Conservation (phyloP, 2,329 filamentous ascomycete genomes). For the Fusarium nodosum region DNA sequence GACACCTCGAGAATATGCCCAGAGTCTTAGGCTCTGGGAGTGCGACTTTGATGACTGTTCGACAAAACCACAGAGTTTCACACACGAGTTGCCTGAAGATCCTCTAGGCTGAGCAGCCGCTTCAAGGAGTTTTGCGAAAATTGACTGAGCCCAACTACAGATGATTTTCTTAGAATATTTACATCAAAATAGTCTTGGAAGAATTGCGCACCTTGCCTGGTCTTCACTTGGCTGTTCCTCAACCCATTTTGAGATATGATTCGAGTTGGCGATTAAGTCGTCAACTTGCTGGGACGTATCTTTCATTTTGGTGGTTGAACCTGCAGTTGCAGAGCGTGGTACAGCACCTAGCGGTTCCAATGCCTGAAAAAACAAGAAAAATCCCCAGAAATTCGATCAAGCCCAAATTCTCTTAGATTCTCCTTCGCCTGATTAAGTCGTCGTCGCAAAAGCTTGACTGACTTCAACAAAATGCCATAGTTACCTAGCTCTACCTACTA, state of each 20-base stretch:
- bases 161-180: conserved; percentile 43
- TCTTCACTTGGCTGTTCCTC: conserved; percentile 55
- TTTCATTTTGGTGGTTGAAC: conserved; percentile 38
- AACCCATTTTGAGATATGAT: conserved; percentile 59
- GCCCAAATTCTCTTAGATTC: conserved; percentile 6
- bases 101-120: conserved; percentile 67
- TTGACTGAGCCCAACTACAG: conserved; percentile 53
- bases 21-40: conserved; percentile 58
- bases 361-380: conserved; percentile 10
- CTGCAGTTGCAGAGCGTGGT: conserved; percentile 2
- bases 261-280: conserved; percentile 55
- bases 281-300: conserved; percentile 49
- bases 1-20: conserved; percentile 66
- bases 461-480: conserved; percentile 17
- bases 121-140: conserved; percentile 64
- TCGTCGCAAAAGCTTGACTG: conserved; percentile 19
- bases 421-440: conserved; percentile 18
- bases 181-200: conserved; percentile 22
- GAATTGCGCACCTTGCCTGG: conserved; percentile 56
- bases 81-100: conserved; percentile 67
- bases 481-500: conserved; percentile 14
- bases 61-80: conserved; percentile 73
- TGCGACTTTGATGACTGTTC: conserved; percentile 69
- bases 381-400: conserved; percentile 7
- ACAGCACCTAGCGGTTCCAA: conserved; percentile 5